These are phyloP conservation scores for Arabidopsis thaliana DNA, from an alignment of 345 rosid genomes.

Conservation along the genomic window TAIR10.1 NC_003075.7:588501-589000, in stretches of 20 bases:
- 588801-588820: background rate
- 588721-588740: too few species aligned
- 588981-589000: too few species aligned
- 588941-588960: too few species aligned
- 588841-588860: background rate
- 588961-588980: too few species aligned
- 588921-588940: too few species aligned
- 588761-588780: background rate
- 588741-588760: background rate
- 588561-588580: background rate
- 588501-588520: background rate
- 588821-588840: background rate
- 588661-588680: background rate
- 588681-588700: background rate
- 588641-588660: background rate
- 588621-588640: background rate
- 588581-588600: too few species aligned
- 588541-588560: background rate
- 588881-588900: too few species aligned
- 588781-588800: background rate
- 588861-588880: background rate
- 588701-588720: background rate
- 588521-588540: background rate
- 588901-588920: too few species aligned
- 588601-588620: too few species aligned